A percentile compares a stretch with the other conserved stretches of the same genome.
These are phyloP conservation scores for Casuarina glauca DNA, from an alignment of 306 rosid genomes.

Conservation along the genomic window DNA sequence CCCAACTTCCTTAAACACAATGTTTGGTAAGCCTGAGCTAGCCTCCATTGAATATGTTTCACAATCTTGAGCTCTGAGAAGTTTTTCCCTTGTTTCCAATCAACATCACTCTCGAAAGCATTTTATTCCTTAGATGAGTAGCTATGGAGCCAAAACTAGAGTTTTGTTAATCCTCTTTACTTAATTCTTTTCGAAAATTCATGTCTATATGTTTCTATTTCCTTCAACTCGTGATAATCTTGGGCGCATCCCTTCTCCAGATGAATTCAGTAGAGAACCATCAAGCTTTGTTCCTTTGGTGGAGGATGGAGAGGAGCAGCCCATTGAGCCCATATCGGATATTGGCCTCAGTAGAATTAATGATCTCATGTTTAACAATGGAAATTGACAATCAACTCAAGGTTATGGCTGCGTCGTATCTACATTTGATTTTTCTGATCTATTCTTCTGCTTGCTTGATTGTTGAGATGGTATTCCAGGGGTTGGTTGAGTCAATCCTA, in stretches of 20 bases:
- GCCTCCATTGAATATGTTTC: not conserved
- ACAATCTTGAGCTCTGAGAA: not conserved
- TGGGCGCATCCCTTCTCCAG: constrained; percentile 40
- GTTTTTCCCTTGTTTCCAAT: not conserved
- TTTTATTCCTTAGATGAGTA: not conserved
- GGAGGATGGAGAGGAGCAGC: constrained; percentile 56
- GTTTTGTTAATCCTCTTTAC: not conserved
- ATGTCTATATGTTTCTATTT: not conserved
- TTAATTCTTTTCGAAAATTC: not conserved
- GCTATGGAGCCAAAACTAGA: not conserved
- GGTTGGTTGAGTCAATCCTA: not conserved
- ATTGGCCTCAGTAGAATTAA: constrained; percentile 63
- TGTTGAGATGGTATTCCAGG: not conserved
- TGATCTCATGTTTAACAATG: constrained; percentile 58
- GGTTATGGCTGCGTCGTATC: not conserved
- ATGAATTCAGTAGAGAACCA: constrained; percentile 84
- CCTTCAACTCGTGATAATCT: not conserved
- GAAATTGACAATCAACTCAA: constrained; percentile 10
- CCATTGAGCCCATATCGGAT: constrained; percentile 79
- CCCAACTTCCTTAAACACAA: constrained; percentile 58
- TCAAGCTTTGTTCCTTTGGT: constrained; percentile 24
- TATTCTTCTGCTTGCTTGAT: not conserved
- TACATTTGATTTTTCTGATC: not conserved
- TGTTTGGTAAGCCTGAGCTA: constrained; percentile 57
- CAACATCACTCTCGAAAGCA: not conserved